Percentiles rank a stretch among this genome's conserved stretches.
These are phyloP conservation scores for Phyllosticta citrichinensis DNA, from an alignment of 2,329 filamentous ascomycete genomes.

Conservation along the genomic window DNA sequence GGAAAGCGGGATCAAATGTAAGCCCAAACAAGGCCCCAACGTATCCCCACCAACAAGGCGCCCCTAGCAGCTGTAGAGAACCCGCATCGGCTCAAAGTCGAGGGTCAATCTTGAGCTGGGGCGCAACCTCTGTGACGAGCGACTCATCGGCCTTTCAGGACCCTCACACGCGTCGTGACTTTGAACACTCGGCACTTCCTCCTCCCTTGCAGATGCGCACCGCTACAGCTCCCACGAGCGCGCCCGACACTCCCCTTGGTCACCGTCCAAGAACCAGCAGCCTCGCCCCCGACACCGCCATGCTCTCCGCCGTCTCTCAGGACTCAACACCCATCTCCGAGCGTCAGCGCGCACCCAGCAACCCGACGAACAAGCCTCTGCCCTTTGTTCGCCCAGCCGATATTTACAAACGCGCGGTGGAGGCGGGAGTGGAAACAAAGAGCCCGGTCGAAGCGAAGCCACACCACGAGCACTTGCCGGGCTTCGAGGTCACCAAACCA, in stretches of 20 bases:
- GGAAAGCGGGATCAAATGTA: not conserved
- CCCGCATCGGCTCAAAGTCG: conserved; percentile 10
- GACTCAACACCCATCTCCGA: conserved; percentile 13
- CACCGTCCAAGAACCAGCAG: conserved; percentile 56
- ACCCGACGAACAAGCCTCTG: conserved; percentile 41
- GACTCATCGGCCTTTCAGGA: conserved; percentile 20
- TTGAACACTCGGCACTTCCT: conserved; percentile 43
- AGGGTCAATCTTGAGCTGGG: conserved; percentile 20
- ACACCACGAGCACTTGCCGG: conserved; percentile 50
- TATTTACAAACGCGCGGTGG: conserved; percentile 62
- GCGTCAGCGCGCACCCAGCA: conserved; percentile 17
- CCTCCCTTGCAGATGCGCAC: conserved; percentile 37
- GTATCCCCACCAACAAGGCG: conserved; percentile 3
- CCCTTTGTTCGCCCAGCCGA: conserved; percentile 66
- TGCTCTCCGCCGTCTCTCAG: not conserved
- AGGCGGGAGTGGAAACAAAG: conserved; percentile 56
- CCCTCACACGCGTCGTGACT: conserved; percentile 37
- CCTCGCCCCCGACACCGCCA: conserved; percentile 25
- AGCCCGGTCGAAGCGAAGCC: conserved; percentile 43
- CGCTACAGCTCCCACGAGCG: conserved; percentile 27
- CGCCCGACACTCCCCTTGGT: conserved; percentile 20
- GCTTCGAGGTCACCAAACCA: conserved; percentile 15
- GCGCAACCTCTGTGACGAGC: conserved; percentile 21
- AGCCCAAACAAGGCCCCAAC: conserved; percentile 6
- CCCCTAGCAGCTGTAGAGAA: not conserved